phyloP scores from a whole-genome alignment of 1,284 basidiomycete genomes.

The Papiliotrema nemorosa region DNA sequence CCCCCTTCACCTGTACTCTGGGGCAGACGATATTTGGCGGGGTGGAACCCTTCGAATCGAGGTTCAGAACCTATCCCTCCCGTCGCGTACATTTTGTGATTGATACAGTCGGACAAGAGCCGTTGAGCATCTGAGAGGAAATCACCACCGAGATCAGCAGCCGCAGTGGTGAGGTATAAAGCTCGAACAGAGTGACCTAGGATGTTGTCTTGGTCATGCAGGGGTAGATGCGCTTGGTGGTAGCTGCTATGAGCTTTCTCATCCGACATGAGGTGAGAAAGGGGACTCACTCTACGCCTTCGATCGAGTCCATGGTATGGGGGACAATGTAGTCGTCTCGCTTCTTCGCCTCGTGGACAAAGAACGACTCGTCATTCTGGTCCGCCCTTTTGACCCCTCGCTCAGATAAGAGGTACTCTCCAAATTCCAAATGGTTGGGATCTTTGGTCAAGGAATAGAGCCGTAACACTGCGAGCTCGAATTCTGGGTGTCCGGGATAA shows the following conservation, averaged over 20 bases:
- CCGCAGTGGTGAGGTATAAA: conserved; percentile 31
- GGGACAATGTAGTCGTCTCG: conserved; percentile 13
- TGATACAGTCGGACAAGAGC: conserved; percentile 18
- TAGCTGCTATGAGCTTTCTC: conserved; percentile 20
- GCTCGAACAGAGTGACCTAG: conserved; percentile 33
- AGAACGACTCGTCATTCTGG: conserved; percentile 21
- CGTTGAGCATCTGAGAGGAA: conserved; percentile 25
- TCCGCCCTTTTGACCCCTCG: conserved; percentile 25
- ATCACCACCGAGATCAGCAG: conserved; percentile 28
- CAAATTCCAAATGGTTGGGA: conserved; percentile 26
- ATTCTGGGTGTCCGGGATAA: conserved; percentile 38
- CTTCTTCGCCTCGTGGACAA: conserved; percentile 23
- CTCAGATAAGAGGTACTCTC: conserved; percentile 23
- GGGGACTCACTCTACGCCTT: conserved; percentile 20
- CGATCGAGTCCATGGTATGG: conserved; percentile 13
- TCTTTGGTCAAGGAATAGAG: conserved; percentile 31
- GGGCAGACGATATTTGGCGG: conserved; percentile 24
- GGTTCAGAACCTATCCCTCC: conserved; percentile 37
- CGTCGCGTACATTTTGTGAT: conserved; percentile 35
- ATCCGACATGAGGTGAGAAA: background rate
- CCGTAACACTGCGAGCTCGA: conserved; percentile 35
- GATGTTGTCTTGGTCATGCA: conserved; percentile 28
- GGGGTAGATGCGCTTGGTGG: conserved; percentile 27
- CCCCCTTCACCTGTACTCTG: conserved; percentile 34
- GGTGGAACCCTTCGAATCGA: conserved; percentile 25